phyloP scores from a whole-genome alignment of 768 basidiomycete species.

The Punctularia strigosozonata region DNA sequence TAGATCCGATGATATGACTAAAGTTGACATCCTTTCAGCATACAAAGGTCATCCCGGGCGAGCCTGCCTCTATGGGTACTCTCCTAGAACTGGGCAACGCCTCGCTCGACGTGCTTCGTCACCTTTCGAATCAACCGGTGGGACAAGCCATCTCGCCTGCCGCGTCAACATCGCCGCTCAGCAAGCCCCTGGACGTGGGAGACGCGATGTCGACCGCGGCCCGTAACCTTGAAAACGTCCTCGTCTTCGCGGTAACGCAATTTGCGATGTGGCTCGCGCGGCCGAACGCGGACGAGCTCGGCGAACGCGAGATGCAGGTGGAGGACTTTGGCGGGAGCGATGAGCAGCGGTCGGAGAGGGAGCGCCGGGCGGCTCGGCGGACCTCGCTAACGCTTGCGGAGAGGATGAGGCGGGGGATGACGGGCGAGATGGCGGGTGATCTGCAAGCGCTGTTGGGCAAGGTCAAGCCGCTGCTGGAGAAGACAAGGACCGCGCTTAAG shows the following conservation, averaged over 20 bases:
- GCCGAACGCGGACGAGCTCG: constrained; percentile 51
- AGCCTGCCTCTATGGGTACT: constrained; percentile 78
- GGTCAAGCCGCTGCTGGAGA: constrained; percentile 50
- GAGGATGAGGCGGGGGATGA: constrained; percentile 62
- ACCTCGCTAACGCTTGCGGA: constrained; percentile 44
- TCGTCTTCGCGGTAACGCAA: constrained; percentile 66
- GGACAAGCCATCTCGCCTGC: constrained; percentile 37
- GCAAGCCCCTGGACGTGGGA: constrained; percentile 39
- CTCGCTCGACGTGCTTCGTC: constrained; percentile 60
- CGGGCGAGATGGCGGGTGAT: constrained; percentile 69
- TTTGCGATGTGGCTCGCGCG: constrained; percentile 70
- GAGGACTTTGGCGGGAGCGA: constrained; percentile 23
- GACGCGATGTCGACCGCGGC: constrained; percentile 46
- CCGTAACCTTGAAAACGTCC: constrained; percentile 52
- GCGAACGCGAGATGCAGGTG: constrained; percentile 27
- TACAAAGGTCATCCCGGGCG: constrained; percentile 73
- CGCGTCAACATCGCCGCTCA: constrained; percentile 16
- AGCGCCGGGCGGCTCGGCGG: constrained; percentile 30
- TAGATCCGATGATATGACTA: neutral
- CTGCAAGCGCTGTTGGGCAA: constrained; percentile 54
- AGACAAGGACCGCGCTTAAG: constrained; percentile 39
- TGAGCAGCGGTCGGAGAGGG: constrained; percentile 16
- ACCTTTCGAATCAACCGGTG: constrained; percentile 50
- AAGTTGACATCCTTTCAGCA: constrained; percentile 36
- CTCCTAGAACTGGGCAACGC: constrained; percentile 76